Conservation (phyloP, 2,329 filamentous ascomycete genomes). For the Xylaria sp. region DNA sequence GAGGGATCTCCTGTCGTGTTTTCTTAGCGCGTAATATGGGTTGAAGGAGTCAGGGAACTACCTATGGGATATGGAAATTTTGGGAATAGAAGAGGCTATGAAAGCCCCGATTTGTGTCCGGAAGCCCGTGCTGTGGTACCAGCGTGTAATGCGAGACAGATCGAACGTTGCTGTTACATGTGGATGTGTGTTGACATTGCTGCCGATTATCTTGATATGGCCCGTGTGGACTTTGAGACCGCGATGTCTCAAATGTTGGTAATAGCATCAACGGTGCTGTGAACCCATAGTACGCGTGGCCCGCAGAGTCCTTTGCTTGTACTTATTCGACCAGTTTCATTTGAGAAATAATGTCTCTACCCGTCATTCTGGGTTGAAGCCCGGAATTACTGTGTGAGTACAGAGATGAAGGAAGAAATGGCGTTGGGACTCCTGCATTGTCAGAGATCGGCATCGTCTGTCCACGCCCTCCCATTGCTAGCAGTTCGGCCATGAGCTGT, state of each 20-base stretch:
- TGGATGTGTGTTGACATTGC: neutral
- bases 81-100: too few species aligned
- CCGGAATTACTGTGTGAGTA: neutral
- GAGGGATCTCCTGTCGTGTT: neutral
- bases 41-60: neutral
- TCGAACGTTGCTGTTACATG: neutral
- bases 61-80: neutral
- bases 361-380: neutral
- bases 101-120: too few species aligned
- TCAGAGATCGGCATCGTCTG: neutral
- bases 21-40: neutral
- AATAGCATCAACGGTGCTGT: neutral
- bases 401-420: too few species aligned
- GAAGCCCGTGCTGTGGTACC: too few species aligned
- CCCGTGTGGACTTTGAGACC: neutral
- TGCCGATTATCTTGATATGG: neutral
- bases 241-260: slow-evolving; percentile 1
- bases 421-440: neutral
- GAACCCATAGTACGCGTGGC: neutral
- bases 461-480: neutral
- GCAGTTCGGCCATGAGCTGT: neutral
- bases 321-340: neutral
- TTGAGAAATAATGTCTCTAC: neutral
- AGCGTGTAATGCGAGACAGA: neutral
- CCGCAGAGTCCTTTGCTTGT: neutral